Conservation (phyloP, 768 basidiomycete species). For the Trametes meyenii region DNA sequence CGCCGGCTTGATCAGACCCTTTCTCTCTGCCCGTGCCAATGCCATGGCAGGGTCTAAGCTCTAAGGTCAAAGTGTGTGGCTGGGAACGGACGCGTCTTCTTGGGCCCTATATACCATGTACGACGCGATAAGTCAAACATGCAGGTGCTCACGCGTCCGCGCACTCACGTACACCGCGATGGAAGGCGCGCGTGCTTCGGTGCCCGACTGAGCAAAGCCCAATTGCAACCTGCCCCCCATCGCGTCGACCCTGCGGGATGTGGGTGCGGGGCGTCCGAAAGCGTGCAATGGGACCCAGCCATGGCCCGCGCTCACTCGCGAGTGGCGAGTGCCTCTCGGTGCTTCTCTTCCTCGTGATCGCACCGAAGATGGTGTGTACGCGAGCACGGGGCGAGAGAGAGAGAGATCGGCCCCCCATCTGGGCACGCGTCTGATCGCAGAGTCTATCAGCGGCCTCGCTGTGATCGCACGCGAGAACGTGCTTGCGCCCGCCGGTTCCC, state of each 20-base stretch:
- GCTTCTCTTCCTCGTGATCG: slow-evolving; percentile 1
- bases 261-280: slow-evolving; percentile 1
- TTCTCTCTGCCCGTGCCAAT: too few species aligned
- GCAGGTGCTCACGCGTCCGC: background rate
- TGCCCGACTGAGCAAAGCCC: background rate
- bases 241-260: background rate
- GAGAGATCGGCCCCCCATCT: slow-evolving; percentile 12
- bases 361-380: background rate
- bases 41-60: background rate
- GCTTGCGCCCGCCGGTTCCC: background rate
- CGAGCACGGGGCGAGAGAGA: background rate
- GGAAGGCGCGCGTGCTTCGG: background rate
- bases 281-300: slow-evolving; percentile 2
- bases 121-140: slow-evolving; percentile 13
- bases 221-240: too few species aligned
- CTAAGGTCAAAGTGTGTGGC: slow-evolving; percentile 2
- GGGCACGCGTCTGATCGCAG: slow-evolving; percentile 8
- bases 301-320: background rate
- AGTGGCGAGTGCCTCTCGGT: background rate
- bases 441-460: slow-evolving; percentile 15
- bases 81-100: background rate
- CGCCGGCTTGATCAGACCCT: background rate
- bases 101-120: slow-evolving; percentile 1
- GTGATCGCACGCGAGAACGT: slow-evolving; percentile 1
- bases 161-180: background rate